Percentiles rank a stretch among this genome's conserved stretches.
Conservation (phyloP, 768 basidiomycete genomes). For the Kockovaella imperatae region DNA sequence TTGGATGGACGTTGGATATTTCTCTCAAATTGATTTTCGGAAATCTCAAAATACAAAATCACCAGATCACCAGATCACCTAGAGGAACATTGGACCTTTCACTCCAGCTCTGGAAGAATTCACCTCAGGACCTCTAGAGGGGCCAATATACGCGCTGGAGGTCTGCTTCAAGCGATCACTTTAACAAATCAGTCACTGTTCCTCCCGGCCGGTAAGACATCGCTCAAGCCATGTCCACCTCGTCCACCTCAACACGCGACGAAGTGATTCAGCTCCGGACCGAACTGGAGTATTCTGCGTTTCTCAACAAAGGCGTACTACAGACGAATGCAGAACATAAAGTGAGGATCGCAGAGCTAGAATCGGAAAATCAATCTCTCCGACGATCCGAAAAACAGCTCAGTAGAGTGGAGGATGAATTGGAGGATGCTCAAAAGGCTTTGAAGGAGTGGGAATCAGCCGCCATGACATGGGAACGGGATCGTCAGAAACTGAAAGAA, state of each 20-base stretch:
- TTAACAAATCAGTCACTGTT: no score
- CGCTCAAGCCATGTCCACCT: conserved; percentile 12
- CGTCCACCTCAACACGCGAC: conserved; percentile 1
- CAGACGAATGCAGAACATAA: conserved; percentile 30
- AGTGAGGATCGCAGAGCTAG: conserved; percentile 28
- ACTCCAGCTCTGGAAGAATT: no score
- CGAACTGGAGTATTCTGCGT: conserved; percentile 31
- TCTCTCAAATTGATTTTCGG: no score
- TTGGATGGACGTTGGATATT: no score
- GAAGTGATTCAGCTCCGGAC: conserved; percentile 5
- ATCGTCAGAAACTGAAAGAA: neutral
- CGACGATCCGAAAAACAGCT: conserved; percentile 25
- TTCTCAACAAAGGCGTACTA: conserved; percentile 35
- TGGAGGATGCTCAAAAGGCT: conserved; percentile 1
- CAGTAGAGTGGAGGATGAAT: conserved; percentile 18
- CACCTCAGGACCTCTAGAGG: no score
- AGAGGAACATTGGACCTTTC: no score
- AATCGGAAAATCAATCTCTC: conserved; percentile 25
- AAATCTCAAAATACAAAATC: no score
- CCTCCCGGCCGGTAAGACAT: no score
- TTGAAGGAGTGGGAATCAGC: neutral
- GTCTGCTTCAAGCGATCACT: no score
- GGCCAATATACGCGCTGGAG: no score
- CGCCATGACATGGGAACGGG: neutral
- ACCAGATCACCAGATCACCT: no score